Percentiles rank a stretch among this genome's conserved stretches.
phyloP scores from a whole-genome alignment of 2,329 filamentous ascomycete genomes.

The Clarireedia paspali region DNA sequence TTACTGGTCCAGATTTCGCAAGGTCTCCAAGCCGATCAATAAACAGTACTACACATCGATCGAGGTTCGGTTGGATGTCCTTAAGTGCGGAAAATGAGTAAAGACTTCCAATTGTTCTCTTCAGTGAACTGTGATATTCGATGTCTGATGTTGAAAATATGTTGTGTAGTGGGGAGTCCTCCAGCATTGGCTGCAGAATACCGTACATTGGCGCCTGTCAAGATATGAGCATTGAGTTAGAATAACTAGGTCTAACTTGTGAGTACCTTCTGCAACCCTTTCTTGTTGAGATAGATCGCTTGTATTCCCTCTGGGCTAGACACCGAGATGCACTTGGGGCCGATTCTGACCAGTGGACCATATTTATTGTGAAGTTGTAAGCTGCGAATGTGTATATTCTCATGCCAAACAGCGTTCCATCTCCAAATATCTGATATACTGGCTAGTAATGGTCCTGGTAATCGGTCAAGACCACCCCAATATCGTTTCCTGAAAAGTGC shows the following conservation, averaged over 20 bases:
- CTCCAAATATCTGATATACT: neutral
- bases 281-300: conserved; percentile 2
- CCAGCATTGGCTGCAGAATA: neutral
- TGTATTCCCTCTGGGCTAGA: conserved; percentile 4
- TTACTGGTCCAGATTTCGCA: neutral
- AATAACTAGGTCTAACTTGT: neutral
- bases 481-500: neutral
- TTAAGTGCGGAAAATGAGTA: neutral
- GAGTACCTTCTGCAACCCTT: conserved; percentile 2
- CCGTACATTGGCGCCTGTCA: neutral
- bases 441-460: neutral
- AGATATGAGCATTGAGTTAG: neutral
- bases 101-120: neutral
- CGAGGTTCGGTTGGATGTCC: neutral
- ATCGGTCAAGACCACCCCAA: neutral
- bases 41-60: neutral
- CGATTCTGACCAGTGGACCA: conserved; percentile 8
- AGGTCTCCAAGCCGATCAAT: neutral
- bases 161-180: neutral
- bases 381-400: neutral
- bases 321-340: conserved; percentile 4
- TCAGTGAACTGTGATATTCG: neutral
- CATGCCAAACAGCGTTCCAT: neutral
- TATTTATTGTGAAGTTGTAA: neutral
- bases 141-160: neutral